Evolutionary conservation across 2,329 filamentous ascomycete species (phyloP).

Genomic region (Pezicula carpinea): DNA sequence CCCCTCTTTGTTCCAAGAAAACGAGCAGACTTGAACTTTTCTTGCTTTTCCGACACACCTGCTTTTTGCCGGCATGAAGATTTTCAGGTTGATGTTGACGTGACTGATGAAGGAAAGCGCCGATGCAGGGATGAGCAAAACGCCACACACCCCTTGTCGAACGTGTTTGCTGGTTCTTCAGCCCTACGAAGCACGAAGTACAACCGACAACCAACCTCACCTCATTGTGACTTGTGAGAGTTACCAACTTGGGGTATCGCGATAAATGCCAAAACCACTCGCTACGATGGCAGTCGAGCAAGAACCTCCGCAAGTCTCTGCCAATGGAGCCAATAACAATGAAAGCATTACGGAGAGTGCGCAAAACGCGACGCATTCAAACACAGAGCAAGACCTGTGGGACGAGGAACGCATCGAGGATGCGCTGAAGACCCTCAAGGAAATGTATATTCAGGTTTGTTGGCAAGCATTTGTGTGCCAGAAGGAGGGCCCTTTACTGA

Average conservation of each 20-base stretch:
- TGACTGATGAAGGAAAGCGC: too few relatives aligned
- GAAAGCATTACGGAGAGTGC: constrained; percentile 1
- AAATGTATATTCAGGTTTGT: constrained; percentile 31
- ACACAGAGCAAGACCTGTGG: constrained; percentile 20
- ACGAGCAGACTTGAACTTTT: too few relatives aligned
- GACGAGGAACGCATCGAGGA: constrained; percentile 28
- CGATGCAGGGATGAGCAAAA: too few relatives aligned
- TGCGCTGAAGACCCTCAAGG: constrained; percentile 27
- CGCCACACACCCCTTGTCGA: too few relatives aligned
- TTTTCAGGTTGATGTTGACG: too few relatives aligned
- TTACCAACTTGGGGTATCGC: not conserved
- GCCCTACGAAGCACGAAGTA: not conserved
- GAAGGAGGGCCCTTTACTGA: not conserved
- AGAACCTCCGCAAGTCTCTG: constrained; percentile 1
- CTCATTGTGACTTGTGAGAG: not conserved
- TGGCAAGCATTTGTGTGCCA: not conserved
- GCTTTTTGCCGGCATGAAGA: too few relatives aligned
- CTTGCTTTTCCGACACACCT: too few relatives aligned
- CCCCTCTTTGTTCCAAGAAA: too few relatives aligned
- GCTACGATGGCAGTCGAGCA: constrained; percentile 1
- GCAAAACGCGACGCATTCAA: not conserved
- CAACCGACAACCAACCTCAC: not conserved
- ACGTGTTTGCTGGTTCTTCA: too few relatives aligned
- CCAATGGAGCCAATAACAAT: not conserved
- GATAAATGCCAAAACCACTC: not conserved